Percentiles rank a stretch among this genome's conserved stretches.
Evolutionary conservation across 2,329 filamentous ascomycete genomes (phyloP).

Genomic region (Aspergillus fijiensis): DNA sequence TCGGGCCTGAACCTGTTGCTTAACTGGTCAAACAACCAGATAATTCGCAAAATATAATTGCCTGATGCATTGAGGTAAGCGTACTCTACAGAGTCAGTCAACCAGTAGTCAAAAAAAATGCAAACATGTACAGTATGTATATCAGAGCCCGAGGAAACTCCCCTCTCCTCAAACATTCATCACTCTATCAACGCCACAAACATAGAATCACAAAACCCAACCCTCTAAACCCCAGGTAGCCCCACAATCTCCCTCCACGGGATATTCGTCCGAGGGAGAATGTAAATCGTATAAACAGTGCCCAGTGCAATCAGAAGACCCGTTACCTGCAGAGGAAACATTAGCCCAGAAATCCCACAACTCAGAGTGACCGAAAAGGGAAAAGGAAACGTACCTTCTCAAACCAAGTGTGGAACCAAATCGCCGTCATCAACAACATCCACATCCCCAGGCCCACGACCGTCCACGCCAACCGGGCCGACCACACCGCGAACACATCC

Average conservation of each 20-base stretch:
- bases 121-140: neutral
- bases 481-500: conserved; percentile 57
- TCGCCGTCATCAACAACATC: conserved; percentile 98
- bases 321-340: conserved; percentile 41
- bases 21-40: neutral
- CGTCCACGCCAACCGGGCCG: conserved; percentile 48
- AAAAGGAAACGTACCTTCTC: conserved; percentile 70
- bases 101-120: neutral
- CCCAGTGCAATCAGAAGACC: conserved; percentile 51
- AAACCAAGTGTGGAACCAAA: conserved; percentile 98
- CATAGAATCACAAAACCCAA: neutral
- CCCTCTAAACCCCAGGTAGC: conserved; percentile 36
- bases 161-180: neutral
- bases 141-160: neutral
- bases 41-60: no score
- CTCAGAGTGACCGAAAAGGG: conserved; percentile 23
- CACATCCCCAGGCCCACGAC: conserved; percentile 76
- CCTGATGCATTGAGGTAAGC: no score
- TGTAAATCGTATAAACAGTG: conserved; percentile 53
- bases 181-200: conserved; percentile 6
- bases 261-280: conserved; percentile 48
- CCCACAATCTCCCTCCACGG: conserved; percentile 50
- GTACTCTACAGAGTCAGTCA: neutral
- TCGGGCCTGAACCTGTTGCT: conserved; percentile 34
- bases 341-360: conserved; percentile 13